A percentile compares a stretch with the other conserved stretches of the same genome.
phyloP scores from a whole-genome alignment of 257 asterid genomes.

The Solanum boliviense region DNA sequence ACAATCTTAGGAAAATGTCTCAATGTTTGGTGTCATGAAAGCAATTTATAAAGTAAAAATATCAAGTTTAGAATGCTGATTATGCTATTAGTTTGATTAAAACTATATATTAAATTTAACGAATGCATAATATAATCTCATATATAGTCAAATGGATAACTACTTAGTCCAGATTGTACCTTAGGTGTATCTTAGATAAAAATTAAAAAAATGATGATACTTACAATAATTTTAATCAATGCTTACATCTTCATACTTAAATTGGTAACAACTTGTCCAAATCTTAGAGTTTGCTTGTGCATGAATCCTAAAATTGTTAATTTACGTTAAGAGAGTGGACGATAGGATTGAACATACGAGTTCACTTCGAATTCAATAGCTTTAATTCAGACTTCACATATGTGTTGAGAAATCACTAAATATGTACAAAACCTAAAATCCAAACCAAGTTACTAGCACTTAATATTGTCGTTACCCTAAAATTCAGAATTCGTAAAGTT shows the following conservation, averaged over 20 bases:
- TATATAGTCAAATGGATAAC: background rate
- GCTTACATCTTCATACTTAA: background rate
- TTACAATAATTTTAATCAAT: background rate
- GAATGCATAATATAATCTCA: background rate
- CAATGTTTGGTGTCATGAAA: slow-evolving; percentile 7
- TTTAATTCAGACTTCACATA: background rate
- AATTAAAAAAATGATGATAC: background rate
- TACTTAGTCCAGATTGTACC: background rate
- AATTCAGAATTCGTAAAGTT: background rate
- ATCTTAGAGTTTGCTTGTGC: background rate
- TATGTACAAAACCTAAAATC: background rate
- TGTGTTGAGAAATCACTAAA: background rate
- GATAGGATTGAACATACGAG: rapidly evolving
- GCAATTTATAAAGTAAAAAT: background rate
- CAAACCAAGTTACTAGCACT: background rate
- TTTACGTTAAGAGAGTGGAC: background rate
- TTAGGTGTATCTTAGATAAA: background rate
- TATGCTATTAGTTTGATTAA: background rate
- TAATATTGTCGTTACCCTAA: background rate
- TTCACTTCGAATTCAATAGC: background rate
- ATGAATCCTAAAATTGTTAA: background rate
- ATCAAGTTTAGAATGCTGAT: background rate
- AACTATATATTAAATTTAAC: background rate
- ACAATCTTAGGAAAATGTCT: slow-evolving; percentile 1
- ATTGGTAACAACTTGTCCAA: slow-evolving; percentile 1